Conservation (phyloP, 1,139 yeast genomes). For the Sugiyamaella japonica region DNA sequence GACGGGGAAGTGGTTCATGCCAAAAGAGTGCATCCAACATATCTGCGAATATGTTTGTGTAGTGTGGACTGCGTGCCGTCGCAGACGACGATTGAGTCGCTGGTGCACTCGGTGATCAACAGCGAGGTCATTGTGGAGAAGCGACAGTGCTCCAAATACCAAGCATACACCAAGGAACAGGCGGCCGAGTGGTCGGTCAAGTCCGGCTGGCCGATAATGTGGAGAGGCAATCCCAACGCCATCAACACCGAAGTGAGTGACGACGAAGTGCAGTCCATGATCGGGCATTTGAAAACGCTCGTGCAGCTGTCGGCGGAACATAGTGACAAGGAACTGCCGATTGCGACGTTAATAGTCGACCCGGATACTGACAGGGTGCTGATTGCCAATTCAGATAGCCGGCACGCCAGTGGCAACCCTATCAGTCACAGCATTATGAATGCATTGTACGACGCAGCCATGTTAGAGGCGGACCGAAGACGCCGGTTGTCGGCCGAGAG, state of each 20-base stretch:
- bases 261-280: slow-evolving; percentile 51
- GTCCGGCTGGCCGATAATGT: slow-evolving; percentile 79
- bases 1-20: slow-evolving; percentile 1
- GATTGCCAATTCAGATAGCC: slow-evolving; percentile 43
- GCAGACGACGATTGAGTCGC: slow-evolving; percentile 22
- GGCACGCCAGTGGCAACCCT: slow-evolving; percentile 47
- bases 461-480: slow-evolving; percentile 41
- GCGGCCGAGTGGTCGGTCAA: slow-evolving; percentile 60
- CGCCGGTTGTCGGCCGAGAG: slow-evolving; percentile 5
- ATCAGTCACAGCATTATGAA: slow-evolving; percentile 72
- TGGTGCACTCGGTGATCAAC: slow-evolving; percentile 25
- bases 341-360: slow-evolving; percentile 53
- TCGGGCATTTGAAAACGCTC: slow-evolving; percentile 43
- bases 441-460: slow-evolving; percentile 64
- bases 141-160: slow-evolving; percentile 49
- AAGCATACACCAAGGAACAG: slow-evolving; percentile 65
- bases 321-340: slow-evolving; percentile 37
- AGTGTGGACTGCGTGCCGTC: slow-evolving; percentile 30
- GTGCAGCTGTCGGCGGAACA: slow-evolving; percentile 35
- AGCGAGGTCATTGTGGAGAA: slow-evolving; percentile 33
- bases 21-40: slow-evolving; percentile 15
- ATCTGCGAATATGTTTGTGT: slow-evolving; percentile 41
- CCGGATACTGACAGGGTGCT: slow-evolving; percentile 44
- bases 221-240: slow-evolving; percentile 91
- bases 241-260: slow-evolving; percentile 60